These are phyloP conservation scores for Serendipita vermifera DNA, from an alignment of 768 basidiomycete species.

Conservation along the genomic window DNA sequence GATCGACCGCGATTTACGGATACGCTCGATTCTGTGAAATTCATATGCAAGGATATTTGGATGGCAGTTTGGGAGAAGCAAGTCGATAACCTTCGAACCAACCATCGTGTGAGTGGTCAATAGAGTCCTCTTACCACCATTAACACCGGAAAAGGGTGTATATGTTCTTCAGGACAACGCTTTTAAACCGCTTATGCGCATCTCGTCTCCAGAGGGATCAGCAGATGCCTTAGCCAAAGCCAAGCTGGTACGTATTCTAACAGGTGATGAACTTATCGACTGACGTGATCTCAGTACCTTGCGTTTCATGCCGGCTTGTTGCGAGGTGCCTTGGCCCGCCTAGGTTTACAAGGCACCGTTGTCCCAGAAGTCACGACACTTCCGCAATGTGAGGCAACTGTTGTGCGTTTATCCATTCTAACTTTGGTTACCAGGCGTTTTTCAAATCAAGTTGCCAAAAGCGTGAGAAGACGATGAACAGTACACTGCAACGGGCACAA, in stretches of 20 bases:
- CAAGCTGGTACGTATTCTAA: constrained; percentile 41
- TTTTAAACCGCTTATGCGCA: constrained; percentile 70
- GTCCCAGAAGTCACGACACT: constrained; percentile 63
- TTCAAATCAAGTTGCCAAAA: constrained; percentile 71
- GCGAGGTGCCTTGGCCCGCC: constrained; percentile 61
- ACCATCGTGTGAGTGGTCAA: constrained; percentile 60
- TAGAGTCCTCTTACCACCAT: neutral
- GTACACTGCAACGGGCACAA: too few species aligned
- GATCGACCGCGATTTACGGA: constrained; percentile 64
- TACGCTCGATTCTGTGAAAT: constrained; percentile 84
- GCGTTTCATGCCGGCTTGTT: constrained; percentile 76
- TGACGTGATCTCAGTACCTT: constrained; percentile 42
- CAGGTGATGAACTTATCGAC: neutral
- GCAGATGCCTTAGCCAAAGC: constrained; percentile 59
- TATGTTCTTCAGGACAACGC: constrained; percentile 88
- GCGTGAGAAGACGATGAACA: constrained; percentile 15
- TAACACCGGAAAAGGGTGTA: constrained; percentile 45
- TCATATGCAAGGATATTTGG: constrained; percentile 96
- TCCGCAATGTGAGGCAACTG: constrained; percentile 61
- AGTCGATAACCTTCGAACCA: constrained; percentile 89
- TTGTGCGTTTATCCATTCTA: neutral
- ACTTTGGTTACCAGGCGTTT: constrained; percentile 43
- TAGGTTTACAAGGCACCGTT: constrained; percentile 67
- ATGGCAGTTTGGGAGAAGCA: constrained; percentile 84
- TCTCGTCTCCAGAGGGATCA: constrained; percentile 71